Base-by-base conservation (phyloP, 2,329 filamentous ascomycete genomes). In the Diaporthe batatas region DNA sequence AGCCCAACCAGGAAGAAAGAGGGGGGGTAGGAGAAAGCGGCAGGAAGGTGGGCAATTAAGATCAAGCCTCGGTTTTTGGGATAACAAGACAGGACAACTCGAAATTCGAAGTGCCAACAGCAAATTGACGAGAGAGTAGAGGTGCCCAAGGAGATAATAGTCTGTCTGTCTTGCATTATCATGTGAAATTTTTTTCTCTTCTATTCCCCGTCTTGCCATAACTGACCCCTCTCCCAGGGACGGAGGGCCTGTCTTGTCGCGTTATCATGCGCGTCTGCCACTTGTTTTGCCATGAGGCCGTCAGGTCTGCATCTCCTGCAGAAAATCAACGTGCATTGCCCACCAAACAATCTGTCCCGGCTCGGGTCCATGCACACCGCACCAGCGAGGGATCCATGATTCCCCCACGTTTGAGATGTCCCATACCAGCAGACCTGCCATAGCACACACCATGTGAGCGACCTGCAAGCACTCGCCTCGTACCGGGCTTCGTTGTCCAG, bases 251-350 rank as follows among this genome's bases (percentile, higher is more conserved):
- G 18, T 47, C 39, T 58, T 49, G 36, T 64, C 70, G 64, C 64
- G 70, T 72, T 51, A 51, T 72, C 64, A 69, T 68, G 62, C 62
- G 34, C 72, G 42, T 47, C 12, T 51, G 32, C 51, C 72, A 55
- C 34, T 68, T 29, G 16, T 65, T 34, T 42, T 68, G 25, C 62
- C 62, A 62, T 68, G 62, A 68, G 53, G 68, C 68, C 29, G 55
- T 51, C 49, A 23, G 23, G n/a, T 53, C 29, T 36, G 68, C 57
- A 32, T 51, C 49, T 72, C 62, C 54, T 69, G 62, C 55, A 72
- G 70, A n/a, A 36, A 16, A 16, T 51, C 54, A 25, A 34, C 64
- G 58, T 65, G 69, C 62, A 64, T 32, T 72, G 69, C 72, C 47
- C 25, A 49, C 72, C 72, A 73, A 65, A 73, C 72, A 59, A 71